These are phyloP conservation scores for Butyriboletus loyo DNA, from an alignment of 768 basidiomycete genomes.

Conservation along the genomic window DNA sequence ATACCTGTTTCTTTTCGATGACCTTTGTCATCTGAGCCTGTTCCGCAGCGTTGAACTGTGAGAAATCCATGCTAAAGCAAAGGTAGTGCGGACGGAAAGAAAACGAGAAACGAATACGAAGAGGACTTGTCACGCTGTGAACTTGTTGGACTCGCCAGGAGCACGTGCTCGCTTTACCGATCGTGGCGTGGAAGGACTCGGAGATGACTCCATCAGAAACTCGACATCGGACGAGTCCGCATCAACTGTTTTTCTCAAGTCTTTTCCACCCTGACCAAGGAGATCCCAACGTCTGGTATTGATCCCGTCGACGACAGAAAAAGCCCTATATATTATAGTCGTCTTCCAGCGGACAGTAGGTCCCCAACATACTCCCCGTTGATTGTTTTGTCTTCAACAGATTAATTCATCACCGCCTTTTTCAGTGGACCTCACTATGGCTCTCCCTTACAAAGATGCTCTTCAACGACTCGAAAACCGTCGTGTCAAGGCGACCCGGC, in stretches of 20 bases:
- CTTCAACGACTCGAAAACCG: conserved; percentile 80
- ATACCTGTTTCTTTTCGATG: conserved; percentile 95
- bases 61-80: conserved; percentile 74
- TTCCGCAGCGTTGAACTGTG: conserved; percentile 82
- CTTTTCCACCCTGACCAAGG: background rate
- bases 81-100: background rate
- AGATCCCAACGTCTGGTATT: conserved; percentile 7
- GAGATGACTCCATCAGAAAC: background rate
- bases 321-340: conserved; percentile 12
- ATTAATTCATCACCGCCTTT: conserved; percentile 4
- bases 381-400: conserved; percentile 18
- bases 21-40: conserved; percentile 94
- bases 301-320: conserved; percentile 3
- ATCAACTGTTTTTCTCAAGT: background rate
- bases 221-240: background rate
- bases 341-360: conserved; percentile 18
- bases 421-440: conserved; percentile 51
- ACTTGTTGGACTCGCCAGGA: background rate
- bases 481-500: conserved; percentile 81
- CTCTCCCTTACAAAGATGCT: conserved; percentile 77
- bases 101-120: background rate
- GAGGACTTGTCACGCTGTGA: background rate
- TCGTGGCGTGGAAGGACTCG: conserved; percentile 5
- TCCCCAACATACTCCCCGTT: background rate
- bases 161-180: conserved; percentile 13